A percentile compares a stretch with the other conserved stretches of the same genome.
Conservation (phyloP, 2,329 filamentous ascomycete genomes). For the Aotearoamyces nothofagi region DNA sequence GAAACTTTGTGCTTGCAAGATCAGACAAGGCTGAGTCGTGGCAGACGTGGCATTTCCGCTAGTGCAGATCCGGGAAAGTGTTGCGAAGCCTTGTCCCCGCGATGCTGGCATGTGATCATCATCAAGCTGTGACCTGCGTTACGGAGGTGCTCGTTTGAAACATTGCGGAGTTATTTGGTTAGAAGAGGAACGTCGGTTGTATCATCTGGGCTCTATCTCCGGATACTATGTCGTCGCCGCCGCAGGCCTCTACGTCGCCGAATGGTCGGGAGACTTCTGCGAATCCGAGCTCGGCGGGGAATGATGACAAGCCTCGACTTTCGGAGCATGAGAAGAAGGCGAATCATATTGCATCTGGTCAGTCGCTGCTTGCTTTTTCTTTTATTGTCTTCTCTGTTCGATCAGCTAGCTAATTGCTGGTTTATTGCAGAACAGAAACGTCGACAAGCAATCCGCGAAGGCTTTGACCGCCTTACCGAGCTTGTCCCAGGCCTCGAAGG, state of each 20-base stretch:
- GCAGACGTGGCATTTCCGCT: too few species aligned
- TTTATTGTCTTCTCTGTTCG: slow-evolving; percentile 1
- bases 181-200: too few species aligned
- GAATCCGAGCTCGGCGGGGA: slow-evolving; percentile 1
- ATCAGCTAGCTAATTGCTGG: slow-evolving; percentile 2
- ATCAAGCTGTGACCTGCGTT: too few species aligned
- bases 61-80: too few species aligned
- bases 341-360: slow-evolving; percentile 51
- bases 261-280: neutral
- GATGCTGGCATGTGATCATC: too few species aligned
- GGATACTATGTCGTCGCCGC: neutral
- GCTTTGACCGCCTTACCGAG: slow-evolving; percentile 52
- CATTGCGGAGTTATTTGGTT: too few species aligned
- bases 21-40: too few species aligned
- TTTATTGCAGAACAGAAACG: slow-evolving; percentile 30
- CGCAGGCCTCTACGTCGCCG: neutral
- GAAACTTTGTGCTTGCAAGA: too few species aligned
- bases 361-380: slow-evolving; percentile 2
- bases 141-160: too few species aligned
- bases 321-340: slow-evolving; percentile 58
- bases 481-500: slow-evolving; percentile 55
- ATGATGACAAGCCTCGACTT: slow-evolving; percentile 43
- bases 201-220: neutral
- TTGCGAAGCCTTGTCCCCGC: too few species aligned
- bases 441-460: slow-evolving; percentile 40